Evolutionary conservation across 805 yeast species (phyloP), one percentile per base, ranked within the genome.

Genomic region (Torulaspora microellipsoides): DNA sequence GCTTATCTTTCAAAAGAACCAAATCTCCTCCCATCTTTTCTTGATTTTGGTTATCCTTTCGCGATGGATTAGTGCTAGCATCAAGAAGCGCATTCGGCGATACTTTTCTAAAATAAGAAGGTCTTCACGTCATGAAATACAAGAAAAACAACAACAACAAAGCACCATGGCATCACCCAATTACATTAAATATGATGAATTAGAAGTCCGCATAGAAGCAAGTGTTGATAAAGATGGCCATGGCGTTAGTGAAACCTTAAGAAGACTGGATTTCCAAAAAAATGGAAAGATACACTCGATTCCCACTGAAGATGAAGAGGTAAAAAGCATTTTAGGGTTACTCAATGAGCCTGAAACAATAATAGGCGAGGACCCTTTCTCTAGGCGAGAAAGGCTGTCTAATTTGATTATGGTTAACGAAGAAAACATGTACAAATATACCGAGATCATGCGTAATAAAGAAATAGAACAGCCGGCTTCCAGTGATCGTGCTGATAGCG

Each of bases 221-320:
- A 38, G 20, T 13, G 25, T 39, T 2, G 47, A 45, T 13, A 42
- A 47, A 10, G 52, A 49, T 4, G 60, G 63, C 2, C 57, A 55
- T 10, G 48, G 54, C 15, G 65, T 61, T 1, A 58, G 56, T 3
- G 64, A 59, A 8, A 56, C 51, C 15, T 40, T 67, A 15, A 51
- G 47, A 17, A 43, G 51, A 23, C 37, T 63, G 27, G 65, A 62
- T 39, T 51, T 53, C n/a, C 62, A 58, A 38, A 51, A 62, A 29
- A 44, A 48, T 32, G 55, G 56, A 14, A 57, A 57, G 34, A 33
- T 58, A 13, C 35, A 57, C 11, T 45, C 65, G 23, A 71, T 82
- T 0, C 93, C 95, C 9, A 80, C 87, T 0, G 68, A 72, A 20
- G 95, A 87, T 54, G 76, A 64, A 0, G 81, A 79, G 7, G 93